Conservation (phyloP, 129 eudicot species). For the Flaveria ramosissima region DNA sequence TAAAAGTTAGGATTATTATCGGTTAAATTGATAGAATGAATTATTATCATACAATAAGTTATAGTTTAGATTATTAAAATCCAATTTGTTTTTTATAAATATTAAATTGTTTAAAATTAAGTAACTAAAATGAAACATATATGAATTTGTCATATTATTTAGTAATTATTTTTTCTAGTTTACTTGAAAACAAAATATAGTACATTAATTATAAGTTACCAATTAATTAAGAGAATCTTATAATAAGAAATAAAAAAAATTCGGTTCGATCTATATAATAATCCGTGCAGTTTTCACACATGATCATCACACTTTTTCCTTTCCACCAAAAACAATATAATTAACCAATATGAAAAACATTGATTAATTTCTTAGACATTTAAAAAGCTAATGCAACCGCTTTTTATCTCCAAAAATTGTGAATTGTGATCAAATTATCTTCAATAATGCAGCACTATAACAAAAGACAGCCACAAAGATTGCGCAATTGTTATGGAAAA, state of each 20-base stretch:
- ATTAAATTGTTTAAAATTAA: too few species aligned
- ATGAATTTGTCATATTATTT: too few species aligned
- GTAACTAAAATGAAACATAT: too few species aligned
- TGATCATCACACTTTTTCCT: background rate
- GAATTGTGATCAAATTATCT: constrained; percentile 24
- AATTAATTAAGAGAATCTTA: background rate
- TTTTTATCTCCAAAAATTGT: constrained; percentile 17
- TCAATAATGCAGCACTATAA: constrained; percentile 6
- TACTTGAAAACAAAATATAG: background rate
- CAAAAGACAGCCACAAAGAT: constrained; percentile 15
- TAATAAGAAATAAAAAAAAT: background rate
- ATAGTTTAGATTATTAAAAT: too few species aligned
- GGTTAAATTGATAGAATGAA: too few species aligned
- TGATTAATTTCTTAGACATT: background rate
- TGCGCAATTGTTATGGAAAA: background rate
- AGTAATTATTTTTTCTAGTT: too few species aligned
- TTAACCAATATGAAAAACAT: background rate
- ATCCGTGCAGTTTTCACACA: background rate
- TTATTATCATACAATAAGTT: too few species aligned
- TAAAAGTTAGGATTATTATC: too few species aligned
- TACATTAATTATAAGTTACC: background rate
- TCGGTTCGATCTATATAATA: too few species aligned
- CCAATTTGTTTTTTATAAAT: too few species aligned
- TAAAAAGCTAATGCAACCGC: background rate
- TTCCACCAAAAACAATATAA: background rate